Conservation (phyloP, 2,329 filamentous ascomycete genomes). For the Zalaria sp. region DNA sequence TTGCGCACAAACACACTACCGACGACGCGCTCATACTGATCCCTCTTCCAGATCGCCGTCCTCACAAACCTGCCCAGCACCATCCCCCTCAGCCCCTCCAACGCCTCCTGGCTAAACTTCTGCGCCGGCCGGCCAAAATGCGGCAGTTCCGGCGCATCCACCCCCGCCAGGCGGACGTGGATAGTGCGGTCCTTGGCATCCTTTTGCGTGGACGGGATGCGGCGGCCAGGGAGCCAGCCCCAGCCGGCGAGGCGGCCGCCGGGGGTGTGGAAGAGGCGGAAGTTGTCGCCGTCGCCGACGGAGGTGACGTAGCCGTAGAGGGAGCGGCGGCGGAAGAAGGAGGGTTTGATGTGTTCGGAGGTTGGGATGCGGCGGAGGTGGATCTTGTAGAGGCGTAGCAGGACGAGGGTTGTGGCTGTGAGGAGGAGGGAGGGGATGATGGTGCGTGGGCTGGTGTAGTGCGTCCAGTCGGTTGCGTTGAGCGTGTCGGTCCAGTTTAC, state of each 20-base stretch:
- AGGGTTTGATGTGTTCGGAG: slow-evolving; percentile 58
- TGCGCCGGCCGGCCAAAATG: slow-evolving; percentile 87
- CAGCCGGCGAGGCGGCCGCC: slow-evolving; percentile 79
- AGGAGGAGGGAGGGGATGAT: slow-evolving; percentile 29
- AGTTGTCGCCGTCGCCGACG: slow-evolving; percentile 93
- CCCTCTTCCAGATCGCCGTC: slow-evolving; percentile 66
- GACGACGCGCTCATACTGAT: slow-evolving; percentile 87
- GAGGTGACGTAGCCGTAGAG: slow-evolving; percentile 79
- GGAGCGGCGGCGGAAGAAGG: slow-evolving; percentile 57
- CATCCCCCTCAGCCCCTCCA: slow-evolving; percentile 64
- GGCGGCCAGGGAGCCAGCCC: slow-evolving; percentile 36
- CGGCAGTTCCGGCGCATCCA: slow-evolving; percentile 84
- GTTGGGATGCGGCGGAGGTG: slow-evolving; percentile 77
- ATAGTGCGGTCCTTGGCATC: slow-evolving; percentile 41
- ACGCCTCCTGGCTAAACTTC: slow-evolving; percentile 67
- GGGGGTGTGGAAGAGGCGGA: slow-evolving; percentile 86
- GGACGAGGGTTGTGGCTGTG: slow-evolving; percentile 40
- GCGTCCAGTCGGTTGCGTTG: slow-evolving; percentile 36
- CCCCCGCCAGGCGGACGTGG: slow-evolving; percentile 73
- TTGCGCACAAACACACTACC: slow-evolving; percentile 67
- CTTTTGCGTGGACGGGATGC: slow-evolving; percentile 1
- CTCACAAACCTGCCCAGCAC: slow-evolving; percentile 61
- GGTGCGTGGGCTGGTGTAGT: slow-evolving; percentile 36
- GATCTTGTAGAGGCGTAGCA: slow-evolving; percentile 46
- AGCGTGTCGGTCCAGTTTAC: slow-evolving; percentile 30